A percentile compares a stretch with the other conserved stretches of the same genome.
Conservation (phyloP, 2,329 filamentous ascomycete species). For the Lasiodiplodia citricola region DNA sequence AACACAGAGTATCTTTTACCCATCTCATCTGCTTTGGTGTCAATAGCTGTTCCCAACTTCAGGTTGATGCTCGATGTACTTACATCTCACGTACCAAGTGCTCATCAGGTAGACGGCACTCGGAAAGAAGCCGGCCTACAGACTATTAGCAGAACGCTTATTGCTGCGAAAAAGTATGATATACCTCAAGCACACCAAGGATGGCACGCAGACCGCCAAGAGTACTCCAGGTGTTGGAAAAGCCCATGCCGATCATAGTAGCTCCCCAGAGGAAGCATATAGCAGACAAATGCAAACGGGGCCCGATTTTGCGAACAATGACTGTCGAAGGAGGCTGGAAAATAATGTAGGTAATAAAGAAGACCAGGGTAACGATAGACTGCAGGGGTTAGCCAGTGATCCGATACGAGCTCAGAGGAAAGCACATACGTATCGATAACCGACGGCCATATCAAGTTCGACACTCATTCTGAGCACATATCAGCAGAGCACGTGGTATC, state of each 20-base stretch:
- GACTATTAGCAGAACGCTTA: neutral
- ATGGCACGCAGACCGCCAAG: conserved; percentile 46
- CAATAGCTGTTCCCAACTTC: neutral
- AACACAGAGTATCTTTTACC: conserved; percentile 73
- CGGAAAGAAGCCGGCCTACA: conserved; percentile 43
- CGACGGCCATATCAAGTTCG: conserved; percentile 40
- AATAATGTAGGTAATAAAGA: conserved; percentile 51
- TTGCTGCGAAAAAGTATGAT: no score
- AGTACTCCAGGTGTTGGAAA: conserved; percentile 42
- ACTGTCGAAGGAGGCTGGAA: conserved; percentile 50
- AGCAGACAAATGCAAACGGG: conserved; percentile 41
- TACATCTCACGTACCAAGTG: conserved; percentile 55
- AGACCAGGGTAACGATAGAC: conserved; percentile 65
- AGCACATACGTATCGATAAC: conserved; percentile 36
- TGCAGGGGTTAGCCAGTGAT: conserved; percentile 30
- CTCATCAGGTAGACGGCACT: conserved; percentile 53
- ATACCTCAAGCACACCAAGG: conserved; percentile 38
- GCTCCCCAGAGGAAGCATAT: conserved; percentile 49
- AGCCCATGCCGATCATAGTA: conserved; percentile 53
- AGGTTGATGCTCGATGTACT: neutral
- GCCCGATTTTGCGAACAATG: conserved; percentile 48
- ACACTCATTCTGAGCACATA: conserved; percentile 42
- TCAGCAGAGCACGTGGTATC: conserved; percentile 34
- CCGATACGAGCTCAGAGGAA: neutral
- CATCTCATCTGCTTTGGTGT: conserved; percentile 56